Base-by-base conservation (phyloP, 2,329 filamentous ascomycete species). In the Colletotrichum trifolii region DNA sequence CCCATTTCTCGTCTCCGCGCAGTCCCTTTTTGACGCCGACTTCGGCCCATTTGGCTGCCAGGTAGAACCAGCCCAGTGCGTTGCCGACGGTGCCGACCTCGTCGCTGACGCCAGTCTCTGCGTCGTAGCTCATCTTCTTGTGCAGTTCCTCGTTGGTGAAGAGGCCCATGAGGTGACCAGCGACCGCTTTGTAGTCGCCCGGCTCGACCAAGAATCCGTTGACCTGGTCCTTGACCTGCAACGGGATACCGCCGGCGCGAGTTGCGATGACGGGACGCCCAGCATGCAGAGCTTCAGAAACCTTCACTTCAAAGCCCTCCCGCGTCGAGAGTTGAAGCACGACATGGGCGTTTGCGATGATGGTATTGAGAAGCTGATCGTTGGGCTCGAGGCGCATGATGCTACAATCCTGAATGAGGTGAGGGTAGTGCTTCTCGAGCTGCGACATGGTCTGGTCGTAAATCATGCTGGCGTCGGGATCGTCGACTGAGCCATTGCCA, bases 251-350 rank as follows among this genome's bases (percentile, higher is more conserved):
- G n/a, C 92, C 92, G 1, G 89, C 89, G 17, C 83, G 82, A 1
- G 90, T 92, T 3, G 90, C 91, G 67, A 96, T 93, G 71, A 94
- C 85, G 1, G 92, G 92, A 2, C 90, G 87, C 12, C 92, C 92
- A 48, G 93, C 92, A 73, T 94, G 92, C 25, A 95, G 82, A 1
- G 91, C 92, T 77, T 96, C 93, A 0, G 90, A 93, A 6, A 96
- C 91, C 77, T 96, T 96, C 71, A 96, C 90, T 76, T 96, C 92
- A 71, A 96, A 96, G 0, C 92, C 92, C 74, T 96, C 92, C 40
- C 91, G 87, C 0, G 90, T 94, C 3, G 91, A 94, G 6, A 96
- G 86, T 76, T 96, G 92, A 8, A 96, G 84, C 1, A 90, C 90
- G 8, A 94, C 87, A 61, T 89, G 87, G 1, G 91, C 89, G 54